These are phyloP conservation scores for Platismatia glauca DNA, from an alignment of 495 filamentous ascomycete species.

Conservation along the genomic window DNA sequence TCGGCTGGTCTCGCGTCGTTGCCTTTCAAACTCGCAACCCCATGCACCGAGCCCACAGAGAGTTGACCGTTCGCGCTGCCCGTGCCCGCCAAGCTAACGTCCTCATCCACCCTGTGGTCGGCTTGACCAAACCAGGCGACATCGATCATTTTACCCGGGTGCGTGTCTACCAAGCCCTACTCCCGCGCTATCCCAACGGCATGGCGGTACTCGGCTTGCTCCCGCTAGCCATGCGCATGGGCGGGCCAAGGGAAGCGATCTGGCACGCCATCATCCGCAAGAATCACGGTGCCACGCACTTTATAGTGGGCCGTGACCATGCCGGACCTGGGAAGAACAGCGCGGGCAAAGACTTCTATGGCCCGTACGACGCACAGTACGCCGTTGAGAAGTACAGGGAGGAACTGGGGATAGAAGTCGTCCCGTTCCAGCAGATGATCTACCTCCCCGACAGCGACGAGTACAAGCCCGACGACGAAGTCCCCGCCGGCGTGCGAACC, in stretches of 20 bases:
- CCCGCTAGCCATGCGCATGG: conserved; percentile 97
- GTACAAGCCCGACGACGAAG: conserved; percentile 86
- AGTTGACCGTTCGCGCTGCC: conserved; percentile 93
- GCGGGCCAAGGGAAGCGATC: conserved; percentile 93
- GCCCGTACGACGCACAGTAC: conserved; percentile 96
- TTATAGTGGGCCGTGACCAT: conserved; percentile 97
- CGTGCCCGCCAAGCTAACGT: conserved; percentile 94
- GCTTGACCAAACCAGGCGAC: conserved; percentile 95
- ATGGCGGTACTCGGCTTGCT: conserved; percentile 97
- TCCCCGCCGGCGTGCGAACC: conserved; percentile 72
- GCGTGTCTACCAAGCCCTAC: conserved; percentile 92
- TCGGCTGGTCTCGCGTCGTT: conserved; percentile 92
- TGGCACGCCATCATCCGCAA: conserved; percentile 99
- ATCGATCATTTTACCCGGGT: conserved; percentile 99
- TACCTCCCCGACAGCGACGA: conserved; percentile 96
- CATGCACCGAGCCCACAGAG: conserved; percentile 97
- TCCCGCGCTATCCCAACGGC: conserved; percentile 96
- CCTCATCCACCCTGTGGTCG: conserved; percentile 97
- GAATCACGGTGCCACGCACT: conserved; percentile 98
- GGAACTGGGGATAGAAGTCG: conserved; percentile 96
- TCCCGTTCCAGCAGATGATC: conserved; percentile 99
- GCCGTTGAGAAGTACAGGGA: conserved; percentile 93
- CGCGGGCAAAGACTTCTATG: conserved; percentile 94
- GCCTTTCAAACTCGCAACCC: conserved; percentile 98
- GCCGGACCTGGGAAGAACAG: conserved; percentile 95